Conservation (phyloP, 345 rosid genomes). For the Boechera divaricarpa region DNA sequence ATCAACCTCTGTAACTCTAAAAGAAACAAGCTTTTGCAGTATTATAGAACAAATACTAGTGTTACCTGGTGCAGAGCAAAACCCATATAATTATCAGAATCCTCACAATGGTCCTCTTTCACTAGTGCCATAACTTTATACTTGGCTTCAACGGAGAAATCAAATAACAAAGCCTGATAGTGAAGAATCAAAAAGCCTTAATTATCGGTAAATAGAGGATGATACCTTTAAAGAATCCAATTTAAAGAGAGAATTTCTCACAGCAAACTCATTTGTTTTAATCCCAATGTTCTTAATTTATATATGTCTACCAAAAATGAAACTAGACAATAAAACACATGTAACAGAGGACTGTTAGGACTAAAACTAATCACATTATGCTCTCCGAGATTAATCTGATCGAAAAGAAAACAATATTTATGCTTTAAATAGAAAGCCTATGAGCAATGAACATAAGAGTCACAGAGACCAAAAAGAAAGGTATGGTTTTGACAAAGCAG, state of each 20-base stretch:
- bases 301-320: neutral
- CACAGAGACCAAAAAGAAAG: neutral
- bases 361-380: neutral
- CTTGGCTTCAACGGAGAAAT: neutral
- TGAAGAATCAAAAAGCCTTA: neutral
- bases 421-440: neutral
- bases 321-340: neutral
- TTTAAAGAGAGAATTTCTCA: neutral
- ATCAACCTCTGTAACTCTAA: too few relatives aligned
- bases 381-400: neutral
- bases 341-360: neutral
- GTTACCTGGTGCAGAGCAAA: constrained; percentile 49
- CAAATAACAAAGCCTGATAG: neutral
- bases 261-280: neutral
- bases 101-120: constrained; percentile 26
- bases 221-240: neutral
- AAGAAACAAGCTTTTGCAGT: too few relatives aligned
- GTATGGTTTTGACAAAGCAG: neutral
- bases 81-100: constrained; percentile 52
- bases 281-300: neutral
- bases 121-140: constrained; percentile 41
- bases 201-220: neutral
- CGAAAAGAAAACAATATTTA: neutral
- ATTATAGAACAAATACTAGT: too few relatives aligned
- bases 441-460: neutral